Evolutionary conservation across 2,329 filamentous ascomycete genomes (phyloP), one percentile per base, ranked within the genome.

Genomic region (Aspergillus awamori): DNA sequence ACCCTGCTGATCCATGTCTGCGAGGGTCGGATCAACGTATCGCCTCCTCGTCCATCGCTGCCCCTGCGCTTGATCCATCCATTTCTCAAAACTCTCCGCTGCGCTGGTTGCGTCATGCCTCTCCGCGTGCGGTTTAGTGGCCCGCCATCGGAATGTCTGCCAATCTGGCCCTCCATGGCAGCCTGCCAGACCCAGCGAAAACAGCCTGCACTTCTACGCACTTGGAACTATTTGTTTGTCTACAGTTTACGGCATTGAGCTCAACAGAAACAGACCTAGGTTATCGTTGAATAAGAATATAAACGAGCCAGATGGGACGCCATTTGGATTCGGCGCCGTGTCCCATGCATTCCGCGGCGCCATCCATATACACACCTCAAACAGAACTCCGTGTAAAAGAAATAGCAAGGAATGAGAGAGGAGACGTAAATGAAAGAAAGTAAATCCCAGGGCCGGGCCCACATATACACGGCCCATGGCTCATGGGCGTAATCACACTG

Each of bases 21-120:
- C 6, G 38, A 11, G 22, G 30, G 22, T 22, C 22, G 43, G 38
- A 57, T 57, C 30, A 36, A 45, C 22, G 26, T 41, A 57, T 57
- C 43, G 30, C 43, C 54, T 55, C 38, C 39, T 28, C 22, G 43
- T 24, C 33, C 10, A 55, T 28, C 30, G 38, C 30, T 30, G 47
- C 47, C 28, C 38, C 51, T 54, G 24, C 48, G 20, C 41, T 45
- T 24, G 41, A 45, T 45, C 41, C 41, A 45, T 45, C 41, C 33
- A 36, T 36, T 36, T 36, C 33, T 36, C 11, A 13, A 45, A 45
- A 45, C 41, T 45, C 41, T 45, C 41, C 41, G 41, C 20, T 8
- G 24, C 26, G 26, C 60, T 59, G 60, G 56, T 62, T 62, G 60
- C 60, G 60, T 62, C 60, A 62, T 59, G 39, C n/a, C 39, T 26